phyloP scores from a whole-genome alignment of 2,329 filamentous ascomycete species.

The Graphilbum sp. region DNA sequence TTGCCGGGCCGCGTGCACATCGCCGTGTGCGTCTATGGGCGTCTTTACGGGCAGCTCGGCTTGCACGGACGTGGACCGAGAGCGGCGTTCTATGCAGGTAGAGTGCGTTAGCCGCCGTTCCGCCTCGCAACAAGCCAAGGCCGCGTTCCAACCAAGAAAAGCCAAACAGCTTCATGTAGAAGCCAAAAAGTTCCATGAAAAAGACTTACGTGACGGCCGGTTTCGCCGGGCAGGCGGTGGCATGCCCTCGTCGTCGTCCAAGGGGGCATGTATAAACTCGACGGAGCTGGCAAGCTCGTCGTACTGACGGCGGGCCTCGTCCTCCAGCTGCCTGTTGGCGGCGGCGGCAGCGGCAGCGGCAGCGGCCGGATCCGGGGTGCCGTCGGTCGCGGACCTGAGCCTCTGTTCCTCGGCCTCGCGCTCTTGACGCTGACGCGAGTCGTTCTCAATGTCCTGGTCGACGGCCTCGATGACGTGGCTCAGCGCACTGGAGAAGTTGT shows the following conservation, averaged over 20 bases:
- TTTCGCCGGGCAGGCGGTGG: background rate
- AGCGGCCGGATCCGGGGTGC: background rate
- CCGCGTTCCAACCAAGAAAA: too few species aligned
- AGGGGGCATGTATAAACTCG: background rate
- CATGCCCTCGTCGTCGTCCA: background rate
- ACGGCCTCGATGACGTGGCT: conserved; percentile 9
- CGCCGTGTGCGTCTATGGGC: background rate
- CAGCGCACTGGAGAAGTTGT: conserved; percentile 10
- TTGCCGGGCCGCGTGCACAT: background rate
- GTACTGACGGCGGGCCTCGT: too few species aligned
- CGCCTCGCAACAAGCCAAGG: too few species aligned
- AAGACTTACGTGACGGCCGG: background rate
- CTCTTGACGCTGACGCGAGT: conserved; percentile 6
- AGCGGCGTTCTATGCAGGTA: too few species aligned
- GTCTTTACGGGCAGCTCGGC: too few species aligned
- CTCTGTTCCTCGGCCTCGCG: conserved; percentile 7
- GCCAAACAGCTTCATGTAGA: too few species aligned
- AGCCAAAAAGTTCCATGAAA: too few species aligned
- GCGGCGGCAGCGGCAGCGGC: background rate
- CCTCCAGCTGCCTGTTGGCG: background rate
- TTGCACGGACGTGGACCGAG: too few species aligned
- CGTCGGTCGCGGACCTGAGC: too few species aligned
- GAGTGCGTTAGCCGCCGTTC: too few species aligned
- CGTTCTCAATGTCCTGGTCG: conserved; percentile 10
- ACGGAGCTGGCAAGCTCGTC: background rate